These are phyloP conservation scores for Collybia sp. DNA, from an alignment of 768 basidiomycete species.

Conservation along the genomic window DNA sequence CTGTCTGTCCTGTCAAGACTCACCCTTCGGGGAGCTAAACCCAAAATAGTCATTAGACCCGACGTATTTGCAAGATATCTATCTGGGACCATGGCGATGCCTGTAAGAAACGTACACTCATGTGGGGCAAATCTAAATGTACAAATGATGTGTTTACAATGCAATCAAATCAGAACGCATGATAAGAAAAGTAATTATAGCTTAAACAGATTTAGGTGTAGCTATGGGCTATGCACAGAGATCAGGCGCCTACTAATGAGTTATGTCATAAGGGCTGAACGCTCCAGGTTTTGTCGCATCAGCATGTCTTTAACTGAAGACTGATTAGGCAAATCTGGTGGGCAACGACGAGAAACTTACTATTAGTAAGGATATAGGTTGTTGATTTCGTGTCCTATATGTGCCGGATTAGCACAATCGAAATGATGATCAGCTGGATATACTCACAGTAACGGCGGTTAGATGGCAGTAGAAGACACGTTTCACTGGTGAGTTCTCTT, in stretches of 20 bases:
- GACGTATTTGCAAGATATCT: too few species aligned
- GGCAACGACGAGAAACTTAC: constrained; percentile 19
- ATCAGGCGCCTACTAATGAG: too few species aligned
- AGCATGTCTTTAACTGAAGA: constrained; percentile 41
- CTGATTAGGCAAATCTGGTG: background rate
- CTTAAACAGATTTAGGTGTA: background rate
- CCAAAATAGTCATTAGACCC: too few species aligned
- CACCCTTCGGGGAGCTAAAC: too few species aligned
- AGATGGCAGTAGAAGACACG: constrained; percentile 63
- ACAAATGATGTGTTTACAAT: too few species aligned
- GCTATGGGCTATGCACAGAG: background rate
- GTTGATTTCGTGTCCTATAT: constrained; percentile 55
- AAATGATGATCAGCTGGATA: background rate
- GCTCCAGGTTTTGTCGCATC: constrained; percentile 37
- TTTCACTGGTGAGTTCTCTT: constrained; percentile 35
- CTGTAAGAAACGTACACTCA: too few species aligned
- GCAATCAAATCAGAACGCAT: background rate
- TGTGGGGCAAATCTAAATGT: too few species aligned
- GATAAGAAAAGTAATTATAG: constrained; percentile 1
- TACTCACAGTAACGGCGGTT: constrained; percentile 59
- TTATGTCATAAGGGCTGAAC: constrained; percentile 31
- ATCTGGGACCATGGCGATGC: too few species aligned
- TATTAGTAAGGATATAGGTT: constrained; percentile 41
- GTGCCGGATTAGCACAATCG: background rate
- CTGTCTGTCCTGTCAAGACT: too few species aligned